phyloP scores from a whole-genome alignment of 1,139 yeast species.

The Ogataea hybrid region DNA sequence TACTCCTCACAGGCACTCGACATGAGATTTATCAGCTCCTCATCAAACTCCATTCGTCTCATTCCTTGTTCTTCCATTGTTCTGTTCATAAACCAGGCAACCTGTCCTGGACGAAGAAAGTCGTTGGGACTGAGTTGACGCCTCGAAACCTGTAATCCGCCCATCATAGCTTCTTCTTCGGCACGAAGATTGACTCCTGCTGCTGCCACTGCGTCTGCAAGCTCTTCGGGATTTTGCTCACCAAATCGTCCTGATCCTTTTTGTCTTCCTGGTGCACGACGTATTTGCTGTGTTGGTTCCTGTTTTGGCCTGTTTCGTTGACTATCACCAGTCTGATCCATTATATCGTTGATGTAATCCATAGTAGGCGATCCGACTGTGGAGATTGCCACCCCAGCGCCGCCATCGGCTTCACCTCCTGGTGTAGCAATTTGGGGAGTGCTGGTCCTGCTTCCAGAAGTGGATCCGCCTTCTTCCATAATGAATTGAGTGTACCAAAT shows the following conservation, averaged over 20 bases:
- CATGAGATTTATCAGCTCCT: conserved; percentile 64
- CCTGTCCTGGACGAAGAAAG: conserved; percentile 68
- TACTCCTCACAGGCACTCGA: conserved; percentile 85
- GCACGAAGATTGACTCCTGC: conserved; percentile 93
- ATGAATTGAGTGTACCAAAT: conserved; percentile 1
- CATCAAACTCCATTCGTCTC: conserved; percentile 41
- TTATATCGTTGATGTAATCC: conserved; percentile 14
- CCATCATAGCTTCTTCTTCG: conserved; percentile 69
- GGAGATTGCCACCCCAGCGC: conserved; percentile 3
- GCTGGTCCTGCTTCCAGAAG: conserved; percentile 8
- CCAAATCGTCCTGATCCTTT: conserved; percentile 24
- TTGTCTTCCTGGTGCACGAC: conserved; percentile 17
- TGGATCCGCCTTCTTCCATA: conserved; percentile 11
- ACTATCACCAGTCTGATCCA: conserved; percentile 3
- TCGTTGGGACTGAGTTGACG: conserved; percentile 28
- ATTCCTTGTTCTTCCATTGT: conserved; percentile 69
- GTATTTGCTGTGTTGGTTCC: conserved; percentile 5
- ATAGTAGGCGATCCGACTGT: conserved; percentile 17
- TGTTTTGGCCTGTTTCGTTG: conserved; percentile 1
- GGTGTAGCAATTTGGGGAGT: conserved; percentile 14
- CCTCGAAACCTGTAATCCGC: conserved; percentile 31
- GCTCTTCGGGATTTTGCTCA: conserved; percentile 68
- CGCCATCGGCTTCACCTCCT: conserved; percentile 4
- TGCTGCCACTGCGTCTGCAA: conserved; percentile 87
- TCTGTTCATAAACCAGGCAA: conserved; percentile 58